Percentiles rank a stretch among this genome's conserved stretches.
Conservation (phyloP, 257 asterid genomes). For the Lycium barbarum region DNA sequence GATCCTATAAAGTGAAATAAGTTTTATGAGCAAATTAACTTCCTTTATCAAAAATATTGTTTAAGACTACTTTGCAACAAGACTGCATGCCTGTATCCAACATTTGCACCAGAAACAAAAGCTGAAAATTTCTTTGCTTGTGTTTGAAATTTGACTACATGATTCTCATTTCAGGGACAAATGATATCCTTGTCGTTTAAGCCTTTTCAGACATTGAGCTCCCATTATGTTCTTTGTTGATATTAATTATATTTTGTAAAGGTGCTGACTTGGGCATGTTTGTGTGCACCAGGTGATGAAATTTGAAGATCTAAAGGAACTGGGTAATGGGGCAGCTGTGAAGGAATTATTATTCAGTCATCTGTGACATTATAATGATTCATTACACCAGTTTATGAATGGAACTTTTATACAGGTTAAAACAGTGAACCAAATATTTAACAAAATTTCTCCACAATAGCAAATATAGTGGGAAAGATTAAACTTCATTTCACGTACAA, state of each 20-base stretch:
- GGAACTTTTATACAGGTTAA: neutral
- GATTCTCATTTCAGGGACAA: neutral
- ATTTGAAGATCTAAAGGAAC: constrained; percentile 87
- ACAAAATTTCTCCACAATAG: neutral
- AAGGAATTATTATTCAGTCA: constrained; percentile 55
- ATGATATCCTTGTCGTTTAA: neutral
- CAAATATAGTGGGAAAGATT: neutral
- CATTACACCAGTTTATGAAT: neutral
- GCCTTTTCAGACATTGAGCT: neutral
- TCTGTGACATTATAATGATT: neutral
- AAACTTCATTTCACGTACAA: neutral
- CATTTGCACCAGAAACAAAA: neutral
- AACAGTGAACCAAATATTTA: neutral
- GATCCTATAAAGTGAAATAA: neutral
- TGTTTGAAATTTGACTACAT: neutral
- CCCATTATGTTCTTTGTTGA: neutral
- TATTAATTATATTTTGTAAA: neutral
- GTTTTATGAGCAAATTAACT: neutral
- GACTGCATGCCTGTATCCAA: neutral
- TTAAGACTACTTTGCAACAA: neutral
- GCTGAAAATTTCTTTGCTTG: neutral
- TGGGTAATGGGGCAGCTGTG: constrained; percentile 82
- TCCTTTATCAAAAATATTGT: neutral
- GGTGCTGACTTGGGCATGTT: constrained; percentile 29
- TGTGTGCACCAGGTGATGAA: constrained; percentile 72